Percentiles rank a stretch among this genome's conserved stretches.
Evolutionary conservation across 164 flowering plant genomes (phyloP).

Genomic region (Santalum album): DNA sequence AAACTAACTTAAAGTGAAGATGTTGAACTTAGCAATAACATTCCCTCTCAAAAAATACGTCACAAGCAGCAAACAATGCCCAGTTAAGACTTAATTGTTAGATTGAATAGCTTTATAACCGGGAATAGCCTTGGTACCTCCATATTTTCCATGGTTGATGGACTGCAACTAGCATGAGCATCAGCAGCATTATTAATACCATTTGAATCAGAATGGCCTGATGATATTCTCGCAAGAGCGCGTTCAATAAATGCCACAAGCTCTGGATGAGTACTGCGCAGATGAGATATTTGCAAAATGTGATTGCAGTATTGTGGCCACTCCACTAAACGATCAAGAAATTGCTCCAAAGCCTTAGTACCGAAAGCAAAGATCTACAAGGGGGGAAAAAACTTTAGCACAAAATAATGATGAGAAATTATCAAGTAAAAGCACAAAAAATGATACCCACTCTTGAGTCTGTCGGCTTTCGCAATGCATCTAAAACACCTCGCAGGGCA

Average conservation of each 20-base stretch:
- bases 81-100: too few relatives aligned
- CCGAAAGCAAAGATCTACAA: conserved; percentile 91
- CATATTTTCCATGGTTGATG: conserved; percentile 16
- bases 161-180: conserved; percentile 27
- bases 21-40: too few relatives aligned
- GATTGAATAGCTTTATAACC: too few relatives aligned
- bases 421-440: not conserved
- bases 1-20: too few relatives aligned
- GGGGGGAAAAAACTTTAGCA: conserved; percentile 2
- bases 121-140: conserved; percentile 17
- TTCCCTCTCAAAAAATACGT: too few relatives aligned
- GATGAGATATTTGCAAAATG: conserved; percentile 92
- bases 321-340: conserved; percentile 83
- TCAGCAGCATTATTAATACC: conserved; percentile 33
- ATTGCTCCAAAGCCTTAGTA: conserved; percentile 87
- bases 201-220: conserved; percentile 58
- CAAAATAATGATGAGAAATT: not conserved
- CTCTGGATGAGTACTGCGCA: conserved; percentile 72
- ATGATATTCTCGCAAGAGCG: conserved; percentile 67
- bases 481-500: conserved; percentile 83
- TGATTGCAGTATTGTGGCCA: conserved; percentile 99
- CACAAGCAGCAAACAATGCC: too few relatives aligned
- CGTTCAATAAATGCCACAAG: conserved; percentile 79
- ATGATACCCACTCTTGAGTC: conserved; percentile 74
- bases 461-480: conserved; percentile 87